Base-by-base conservation (phyloP, 1,284 basidiomycete genomes). In the Cystobasidium sp. region DNA sequence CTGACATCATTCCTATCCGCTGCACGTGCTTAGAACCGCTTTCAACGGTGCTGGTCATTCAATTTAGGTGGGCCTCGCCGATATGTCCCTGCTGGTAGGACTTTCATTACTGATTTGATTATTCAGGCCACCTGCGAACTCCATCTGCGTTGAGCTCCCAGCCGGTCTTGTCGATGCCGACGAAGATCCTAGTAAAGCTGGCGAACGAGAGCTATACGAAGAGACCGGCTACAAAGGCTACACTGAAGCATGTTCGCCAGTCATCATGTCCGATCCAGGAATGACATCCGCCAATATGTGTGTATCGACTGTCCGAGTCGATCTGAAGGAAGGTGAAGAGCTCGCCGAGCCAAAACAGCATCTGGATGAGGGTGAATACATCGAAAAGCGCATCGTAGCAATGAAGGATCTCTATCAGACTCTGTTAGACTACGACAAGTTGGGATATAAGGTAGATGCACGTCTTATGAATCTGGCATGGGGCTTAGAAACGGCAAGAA, bases 21-120 rank as follows among this genome's bases (percentile, higher is more conserved):
- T 62, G 43, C 87, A 87, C 18, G 75, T 75, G 18, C 82, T 88
- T 84, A 84, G 80, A 80, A 47, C 83, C 82, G 0, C 73, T 81
- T 0, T 91, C 90, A 0, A 94, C 92, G 1, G 87, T 96, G 67
- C 85, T 97, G 75, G 88, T 96, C 77, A 92, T 95, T 81, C 93
- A 95, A 82, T 95, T 89, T 82, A 68, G 71, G 47, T 61, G 44
- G 18, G 51, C 3, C 4, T 39, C 18, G 1, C 46, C 22, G 64
- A 4, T 8, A n/a, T 66, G 53, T 44, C 16, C n/a, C 9, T 20
- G 24, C 8, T 22, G 20, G 31, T 14, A 6, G 4, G 3, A 41
- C 18, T 20, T 58, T 9, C 22, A 39, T 68, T 18, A 22, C 20
- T 16, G n/a, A 47, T 53, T n/a, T 18, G 9, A 7, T 20, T 31